Evolutionary conservation across 2,329 filamentous ascomycete species (phyloP), one percentile per base, ranked within the genome.

Genomic region (Alternaria gansuensis): DNA sequence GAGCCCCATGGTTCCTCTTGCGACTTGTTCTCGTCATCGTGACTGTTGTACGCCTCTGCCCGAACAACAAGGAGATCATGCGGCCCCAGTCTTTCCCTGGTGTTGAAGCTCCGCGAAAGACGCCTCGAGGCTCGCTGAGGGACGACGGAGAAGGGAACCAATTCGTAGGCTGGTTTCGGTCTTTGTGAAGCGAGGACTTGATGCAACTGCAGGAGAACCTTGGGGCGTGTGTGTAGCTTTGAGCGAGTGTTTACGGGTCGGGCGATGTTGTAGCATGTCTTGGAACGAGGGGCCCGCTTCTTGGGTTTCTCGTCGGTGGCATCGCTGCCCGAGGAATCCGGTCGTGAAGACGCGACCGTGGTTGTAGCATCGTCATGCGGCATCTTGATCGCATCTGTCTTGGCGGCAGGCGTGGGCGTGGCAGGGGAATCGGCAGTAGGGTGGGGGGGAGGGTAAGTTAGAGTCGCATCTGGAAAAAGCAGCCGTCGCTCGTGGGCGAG

Each of bases 51-150:
- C 63, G 89, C 85, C 65, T 91, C 89, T 55, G 89, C 90, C 67
- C 84, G 86, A 29, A 93, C 83, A 44, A 94, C 76, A 56, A 93
- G 83, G 11, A 93, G 80, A 74, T 93, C 90, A 62, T 90, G 86
- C 23, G 85, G 82, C 31, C 88, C 86, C 4, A 93, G 79, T 54
- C 87, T 83, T 44, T 86, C 85, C 67, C 87, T 87, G 23, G 84
- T 83, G 51, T 84, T 82, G 67, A 90, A 88, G 48, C 90, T 82
- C 6, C 85, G 83, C 0, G 88, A 87, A 86, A 87, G 64, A 83
- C 81, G 51, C 61, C 79, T 58, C 1, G 74, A 71, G 21, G 74
- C 73, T 29, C 72, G 83, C 79, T 59, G 84, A 78, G 44, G 83
- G 39, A 89, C 80, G 13, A 85, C 80, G n/a, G 85, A 85, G 2